Evolutionary conservation across 371 early-diverging fungal species (phyloP).

Genomic region (Zancudomyces culisetae): DNA sequence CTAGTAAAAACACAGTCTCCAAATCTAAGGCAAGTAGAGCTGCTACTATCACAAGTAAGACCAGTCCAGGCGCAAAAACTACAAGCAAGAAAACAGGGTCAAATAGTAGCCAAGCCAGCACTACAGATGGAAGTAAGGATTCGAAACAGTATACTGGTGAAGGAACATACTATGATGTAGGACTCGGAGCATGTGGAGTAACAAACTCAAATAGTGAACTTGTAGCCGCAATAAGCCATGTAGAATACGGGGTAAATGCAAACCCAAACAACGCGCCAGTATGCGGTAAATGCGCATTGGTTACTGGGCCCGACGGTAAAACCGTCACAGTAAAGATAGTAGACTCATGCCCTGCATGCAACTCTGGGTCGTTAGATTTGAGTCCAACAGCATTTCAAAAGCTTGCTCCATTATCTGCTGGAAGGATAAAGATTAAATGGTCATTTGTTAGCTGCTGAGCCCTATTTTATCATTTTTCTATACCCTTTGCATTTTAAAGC

Average conservation of each 20-base stretch:
- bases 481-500: no score
- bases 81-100: no score
- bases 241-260: conserved; percentile 3
- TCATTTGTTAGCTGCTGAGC: no score
- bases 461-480: no score
- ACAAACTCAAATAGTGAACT: conserved; percentile 1
- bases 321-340: conserved; percentile 25
- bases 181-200: conserved; percentile 8
- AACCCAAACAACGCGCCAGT: conserved; percentile 16
- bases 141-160: conserved; percentile 1
- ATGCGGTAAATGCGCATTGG: conserved; percentile 13
- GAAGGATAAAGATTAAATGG: conserved; percentile 27
- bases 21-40: no score
- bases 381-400: conserved; percentile 27
- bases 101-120: no score
- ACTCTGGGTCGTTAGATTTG: conserved; percentile 26
- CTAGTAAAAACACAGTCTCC: no score
- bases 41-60: no score
- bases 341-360: conserved; percentile 33
- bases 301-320: conserved; percentile 12
- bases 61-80: no score
- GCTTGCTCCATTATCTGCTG: conserved; percentile 18
- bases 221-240: conserved; percentile 6
- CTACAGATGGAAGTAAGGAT: no score
- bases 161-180: conserved; percentile 6